Evolutionary conservation across 2,329 filamentous ascomycete genomes (phyloP), one percentile per base, ranked within the genome.

Genomic region (Claviceps citrina): DNA sequence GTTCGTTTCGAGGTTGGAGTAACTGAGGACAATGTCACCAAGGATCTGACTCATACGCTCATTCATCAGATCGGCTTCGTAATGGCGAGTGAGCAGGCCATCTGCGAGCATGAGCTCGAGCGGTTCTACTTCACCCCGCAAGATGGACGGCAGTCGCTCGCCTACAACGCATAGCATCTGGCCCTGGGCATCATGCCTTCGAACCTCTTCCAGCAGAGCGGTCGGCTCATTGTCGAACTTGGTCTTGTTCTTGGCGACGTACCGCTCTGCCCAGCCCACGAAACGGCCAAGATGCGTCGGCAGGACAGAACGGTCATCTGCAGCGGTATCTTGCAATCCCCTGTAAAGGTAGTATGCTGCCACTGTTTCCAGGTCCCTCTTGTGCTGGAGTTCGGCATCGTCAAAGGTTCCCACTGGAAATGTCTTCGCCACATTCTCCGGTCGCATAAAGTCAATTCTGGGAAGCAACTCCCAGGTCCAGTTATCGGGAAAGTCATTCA

Each of bases 1-100:
- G n/a, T 55, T 54, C 0, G 66, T 66, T 36, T 61, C 61, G 2
- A 60, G 55, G 39, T 64, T 54, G 5, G 38, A 37, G 15, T 36
- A 24, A 6, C 15, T 24, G 8, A 40, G 38, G 6, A 40, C 30
- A n/a, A 36, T 28, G 16, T 40, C 38, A 10, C 37, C 37, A 7
- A 40, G 32, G 13, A 33, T 15, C 12, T 2, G 15, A 13, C 33
- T 40, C 26, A 40, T 15, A 18, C 24, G 37, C 24, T 32, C 16
- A 12, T 33, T 43, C 16, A 24, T 10, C 12, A 38, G 9, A 13
- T 46, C 42, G 18, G 32, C 31, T 30, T 46, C 44, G 18, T 46
- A 46, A 24, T 39, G 25, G 8, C 42, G 41, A 48, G 40, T 48
- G 16, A 57, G 47, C 19, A 52, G 51, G 12, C 44, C 43, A 16